Evolutionary conservation across 176 grass and related monocot species (phyloP), one percentile per base, ranked within the genome.

Genomic region (Cenchrus americanus): DNA sequence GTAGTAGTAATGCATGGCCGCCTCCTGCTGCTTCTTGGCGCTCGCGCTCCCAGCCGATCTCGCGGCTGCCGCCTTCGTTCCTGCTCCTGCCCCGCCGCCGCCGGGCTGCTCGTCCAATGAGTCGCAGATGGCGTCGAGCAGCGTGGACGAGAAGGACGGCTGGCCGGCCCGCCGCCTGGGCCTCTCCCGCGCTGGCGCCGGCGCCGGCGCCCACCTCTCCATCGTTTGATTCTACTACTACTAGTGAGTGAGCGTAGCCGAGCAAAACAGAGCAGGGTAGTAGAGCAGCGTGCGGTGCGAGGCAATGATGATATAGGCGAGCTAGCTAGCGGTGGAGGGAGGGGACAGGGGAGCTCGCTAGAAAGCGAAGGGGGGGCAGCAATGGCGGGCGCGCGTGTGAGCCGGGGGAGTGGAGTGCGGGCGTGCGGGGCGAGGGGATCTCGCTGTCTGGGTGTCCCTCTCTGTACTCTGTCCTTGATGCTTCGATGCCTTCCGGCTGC

Each of bases 121-220:
- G 32, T 94, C 86, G 85, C 94, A 98, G 78, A 98, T 95, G 7
- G 96, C 90, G 81, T 98, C 96, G 21, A 98, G 88, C 34, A 98
- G 87, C 40, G 92, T 88, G 21, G 96, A 98, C 21, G 96, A 98
- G 93, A 98, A 98, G 1, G 96, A 98, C 3, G 96, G 96, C 69
- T 92, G 85, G 7, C 91, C 90, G 21, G 71, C 18, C 12, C 47
- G 57, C 64, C 84, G 51, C 80, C 82, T 77, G 18, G 85, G 62
- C 19, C 84, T 85, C 14, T 84, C 80, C 59, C 62, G 52, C 77
- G 15, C 72, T 66, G 69, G 53, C 82, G 77, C 78, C 70, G 69
- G 53, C 82, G 77, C 78, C 70, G 85, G 75, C 85, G 76, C 23
- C 55, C 77, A 83, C 71, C 42, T 73, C 50, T 82, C 76, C 88